These are phyloP conservation scores for Calamus simplicifolius DNA, from an alignment of 176 grass and related monocot genomes.

Conservation along the genomic window DNA sequence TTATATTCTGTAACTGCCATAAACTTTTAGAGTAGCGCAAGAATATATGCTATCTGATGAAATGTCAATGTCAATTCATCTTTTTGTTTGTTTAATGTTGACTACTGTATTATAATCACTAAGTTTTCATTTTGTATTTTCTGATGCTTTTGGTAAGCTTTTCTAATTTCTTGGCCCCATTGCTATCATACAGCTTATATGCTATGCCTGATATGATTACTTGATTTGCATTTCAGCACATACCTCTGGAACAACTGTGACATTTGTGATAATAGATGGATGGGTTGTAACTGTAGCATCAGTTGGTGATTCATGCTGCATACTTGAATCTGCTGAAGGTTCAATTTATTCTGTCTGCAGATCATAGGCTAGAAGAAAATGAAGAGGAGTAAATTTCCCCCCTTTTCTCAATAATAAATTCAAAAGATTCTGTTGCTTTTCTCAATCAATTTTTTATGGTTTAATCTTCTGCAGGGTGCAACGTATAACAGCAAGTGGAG, in stretches of 20 bases:
- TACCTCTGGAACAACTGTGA: slow-evolving; percentile 78
- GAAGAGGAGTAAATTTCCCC: slow-evolving; percentile 60
- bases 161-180: no score
- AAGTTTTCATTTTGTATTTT: not conserved
- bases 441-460: not conserved
- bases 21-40: no score
- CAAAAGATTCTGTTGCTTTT: no score
- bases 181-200: no score
- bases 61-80: no score
- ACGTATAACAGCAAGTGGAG: slow-evolving; percentile 71
- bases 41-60: no score
- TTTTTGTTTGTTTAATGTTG: not conserved
- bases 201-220: not conserved
- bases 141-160: no score
- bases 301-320: slow-evolving; percentile 82
- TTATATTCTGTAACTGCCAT: no score
- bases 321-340: slow-evolving; percentile 82
- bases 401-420: not conserved
- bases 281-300: slow-evolving; percentile 93
- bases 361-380: slow-evolving; percentile 84
- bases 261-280: slow-evolving; percentile 90
- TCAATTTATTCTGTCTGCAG: slow-evolving; percentile 69
- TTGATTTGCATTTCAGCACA: slow-evolving; percentile 39
- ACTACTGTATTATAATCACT: not conserved
- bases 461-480: slow-evolving; percentile 39